Conservation (phyloP, 2,329 filamentous ascomycete species). For the Fusarium multiceps region DNA sequence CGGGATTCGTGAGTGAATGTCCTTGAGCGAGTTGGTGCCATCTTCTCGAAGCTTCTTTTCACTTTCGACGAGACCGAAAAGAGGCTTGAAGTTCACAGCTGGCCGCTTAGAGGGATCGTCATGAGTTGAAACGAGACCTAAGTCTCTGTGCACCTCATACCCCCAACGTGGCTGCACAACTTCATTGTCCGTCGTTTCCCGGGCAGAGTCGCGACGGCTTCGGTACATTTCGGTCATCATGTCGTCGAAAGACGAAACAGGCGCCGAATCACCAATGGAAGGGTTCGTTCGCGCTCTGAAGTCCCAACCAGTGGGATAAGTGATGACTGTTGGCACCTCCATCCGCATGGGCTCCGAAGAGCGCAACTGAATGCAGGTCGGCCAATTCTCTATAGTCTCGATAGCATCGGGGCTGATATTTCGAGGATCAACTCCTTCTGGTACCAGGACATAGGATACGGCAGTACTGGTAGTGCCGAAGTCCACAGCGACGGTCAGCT, state of each 20-base stretch:
- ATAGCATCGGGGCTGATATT: neutral
- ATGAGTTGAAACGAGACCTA: neutral
- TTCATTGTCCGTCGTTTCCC: too few relatives aligned
- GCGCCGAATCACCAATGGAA: neutral
- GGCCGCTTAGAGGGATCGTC: neutral
- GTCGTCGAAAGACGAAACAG: neutral
- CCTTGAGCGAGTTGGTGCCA: neutral
- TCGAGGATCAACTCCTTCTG: neutral
- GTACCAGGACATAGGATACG: neutral
- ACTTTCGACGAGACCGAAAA: neutral
- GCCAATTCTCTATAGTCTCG: neutral
- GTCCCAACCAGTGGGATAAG: neutral
- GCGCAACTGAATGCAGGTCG: neutral
- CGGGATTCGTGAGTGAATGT: neutral
- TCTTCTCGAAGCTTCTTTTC: neutral
- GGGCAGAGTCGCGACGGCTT: too few relatives aligned
- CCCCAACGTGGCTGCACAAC: slow-evolving; percentile 8
- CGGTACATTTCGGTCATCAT: too few relatives aligned
- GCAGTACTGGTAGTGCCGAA: neutral
- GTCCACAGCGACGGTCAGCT: neutral
- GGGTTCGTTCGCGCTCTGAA: rapidly evolving
- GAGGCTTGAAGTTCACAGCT: neutral
- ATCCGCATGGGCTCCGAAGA: neutral
- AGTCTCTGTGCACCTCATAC: neutral
- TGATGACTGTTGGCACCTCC: neutral